phyloP scores from a whole-genome alignment of 345 rosid species.

The Cochlearia excelsa region DNA sequence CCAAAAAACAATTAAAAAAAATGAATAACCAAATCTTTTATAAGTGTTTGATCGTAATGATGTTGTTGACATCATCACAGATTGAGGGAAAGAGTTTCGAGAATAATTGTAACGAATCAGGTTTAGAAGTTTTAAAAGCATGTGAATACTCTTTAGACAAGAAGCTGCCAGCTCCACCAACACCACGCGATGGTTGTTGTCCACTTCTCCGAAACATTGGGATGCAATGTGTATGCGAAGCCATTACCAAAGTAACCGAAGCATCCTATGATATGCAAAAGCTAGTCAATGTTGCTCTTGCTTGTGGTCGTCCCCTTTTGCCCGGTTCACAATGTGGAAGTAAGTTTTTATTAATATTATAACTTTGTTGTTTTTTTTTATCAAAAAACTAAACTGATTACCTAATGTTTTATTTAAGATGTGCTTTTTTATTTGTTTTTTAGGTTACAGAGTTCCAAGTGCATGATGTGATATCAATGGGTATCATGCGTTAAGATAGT shows the following conservation, averaged over 20 bases:
- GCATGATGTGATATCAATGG: too few species aligned
- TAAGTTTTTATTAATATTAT: neutral
- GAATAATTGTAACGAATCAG: neutral
- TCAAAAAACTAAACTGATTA: too few species aligned
- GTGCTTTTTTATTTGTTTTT: too few species aligned
- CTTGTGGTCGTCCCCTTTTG: constrained; percentile 28
- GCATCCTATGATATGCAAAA: constrained; percentile 20
- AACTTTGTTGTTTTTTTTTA: too few species aligned
- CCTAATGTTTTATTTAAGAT: too few species aligned
- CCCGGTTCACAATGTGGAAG: constrained; percentile 27
- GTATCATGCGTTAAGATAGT: too few species aligned
- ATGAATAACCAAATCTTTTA: constrained; percentile 10
- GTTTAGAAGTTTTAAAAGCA: neutral
- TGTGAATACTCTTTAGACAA: constrained; percentile 19
- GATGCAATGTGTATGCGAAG: constrained; percentile 22
- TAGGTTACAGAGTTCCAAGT: too few species aligned
- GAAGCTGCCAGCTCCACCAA: constrained; percentile 14
- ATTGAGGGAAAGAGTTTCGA: neutral
- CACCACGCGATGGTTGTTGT: constrained; percentile 25
- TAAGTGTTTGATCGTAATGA: constrained; percentile 1
- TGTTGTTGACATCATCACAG: constrained; percentile 18
- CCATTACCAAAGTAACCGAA: constrained; percentile 6
- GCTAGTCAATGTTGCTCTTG: constrained; percentile 24
- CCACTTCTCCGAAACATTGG: constrained; percentile 14
- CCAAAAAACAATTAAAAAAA: neutral